Evolutionary conservation across 2,329 filamentous ascomycete species (phyloP), one percentile per base, ranked within the genome.

Genomic region (Xylaria sp.): DNA sequence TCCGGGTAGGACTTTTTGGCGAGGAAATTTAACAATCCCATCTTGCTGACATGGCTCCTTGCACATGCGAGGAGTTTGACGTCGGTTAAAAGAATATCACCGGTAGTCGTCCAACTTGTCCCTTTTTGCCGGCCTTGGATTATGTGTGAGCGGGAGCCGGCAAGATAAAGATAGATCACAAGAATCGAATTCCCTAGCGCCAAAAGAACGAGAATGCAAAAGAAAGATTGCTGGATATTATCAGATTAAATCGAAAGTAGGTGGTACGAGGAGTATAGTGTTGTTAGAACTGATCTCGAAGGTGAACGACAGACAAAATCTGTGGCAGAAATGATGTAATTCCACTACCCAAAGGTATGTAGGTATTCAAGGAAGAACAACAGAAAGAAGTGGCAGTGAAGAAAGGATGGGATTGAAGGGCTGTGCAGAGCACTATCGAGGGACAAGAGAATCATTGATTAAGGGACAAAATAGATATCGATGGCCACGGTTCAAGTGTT

Each of bases 21-120:
- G 23, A 81, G 73, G 52, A 81, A 79, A 65, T 72, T 78, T 55
- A 81, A 72, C 41, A 81, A 73, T 58, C 80, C 80, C 80, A 82
- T 82, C 54, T 68, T 65, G 66, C 57, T 37, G 59, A 39, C 64
- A 70, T 66, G 52, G 25, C 46, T 41, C 44, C 18, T 15, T 46
- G 15, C 41, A 34, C 34, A n/a, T 50, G 13, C 28, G n/a, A 18
- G 25, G 10, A 3, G 12, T 64, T 39, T 56, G 34, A 41, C 12
- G 41, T 28, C 6, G 28, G 50, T n/a, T 4, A 15, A 57, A 39
- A 54, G 12, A 25, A 54, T 51, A 13, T 15, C 28, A 28, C 48
- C 7, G 25, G 32, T 20, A 18, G 61, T 32, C 25, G 56, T 23
- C 8, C 15, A 9, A 15, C 10, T 32, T 54, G 32, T 51, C 28